Evolutionary conservation across 768 basidiomycete genomes (phyloP).

Genomic region (Guyanaporus albipodus): DNA sequence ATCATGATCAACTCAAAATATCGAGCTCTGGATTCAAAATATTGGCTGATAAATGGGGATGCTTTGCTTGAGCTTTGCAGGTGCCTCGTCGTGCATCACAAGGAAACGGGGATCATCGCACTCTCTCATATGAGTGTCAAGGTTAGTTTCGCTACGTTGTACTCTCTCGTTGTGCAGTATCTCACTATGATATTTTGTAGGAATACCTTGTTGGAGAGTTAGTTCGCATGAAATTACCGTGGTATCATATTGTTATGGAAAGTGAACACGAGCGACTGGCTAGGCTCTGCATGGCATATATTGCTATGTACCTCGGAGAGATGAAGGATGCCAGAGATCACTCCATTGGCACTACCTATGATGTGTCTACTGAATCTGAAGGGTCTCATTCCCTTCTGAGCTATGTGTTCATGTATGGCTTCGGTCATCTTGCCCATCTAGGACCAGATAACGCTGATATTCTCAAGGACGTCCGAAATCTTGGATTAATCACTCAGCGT

Average conservation of each 20-base stretch:
- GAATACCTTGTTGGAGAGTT: slow-evolving; percentile 13
- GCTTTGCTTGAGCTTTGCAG: slow-evolving; percentile 13
- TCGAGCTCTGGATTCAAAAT: slow-evolving; percentile 2
- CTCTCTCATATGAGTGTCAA: slow-evolving; percentile 26
- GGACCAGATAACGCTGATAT: neutral
- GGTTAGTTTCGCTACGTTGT: too few species aligned
- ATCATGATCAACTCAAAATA: slow-evolving; percentile 8
- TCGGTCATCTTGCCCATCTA: slow-evolving; percentile 6
- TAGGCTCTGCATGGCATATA: slow-evolving; percentile 2
- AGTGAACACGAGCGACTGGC: slow-evolving; percentile 7
- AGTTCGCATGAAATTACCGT: neutral
- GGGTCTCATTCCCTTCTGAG: neutral
- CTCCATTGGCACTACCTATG: too few species aligned
- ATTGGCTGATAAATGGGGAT: slow-evolving; percentile 2
- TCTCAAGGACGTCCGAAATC: neutral
- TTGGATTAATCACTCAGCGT: neutral
- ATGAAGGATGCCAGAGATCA: too few species aligned
- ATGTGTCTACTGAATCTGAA: too few species aligned
- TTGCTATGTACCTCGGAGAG: neutral
- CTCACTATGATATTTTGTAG: neutral
- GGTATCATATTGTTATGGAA: slow-evolving; percentile 5
- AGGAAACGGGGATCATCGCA: slow-evolving; percentile 5
- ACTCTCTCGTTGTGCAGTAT: too few species aligned
- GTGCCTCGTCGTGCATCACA: slow-evolving; percentile 14
- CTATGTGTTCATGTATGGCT: slow-evolving; percentile 2